Base-by-base conservation (phyloP, 148 eudicot genomes). In the Diospyros kaki region DNA sequence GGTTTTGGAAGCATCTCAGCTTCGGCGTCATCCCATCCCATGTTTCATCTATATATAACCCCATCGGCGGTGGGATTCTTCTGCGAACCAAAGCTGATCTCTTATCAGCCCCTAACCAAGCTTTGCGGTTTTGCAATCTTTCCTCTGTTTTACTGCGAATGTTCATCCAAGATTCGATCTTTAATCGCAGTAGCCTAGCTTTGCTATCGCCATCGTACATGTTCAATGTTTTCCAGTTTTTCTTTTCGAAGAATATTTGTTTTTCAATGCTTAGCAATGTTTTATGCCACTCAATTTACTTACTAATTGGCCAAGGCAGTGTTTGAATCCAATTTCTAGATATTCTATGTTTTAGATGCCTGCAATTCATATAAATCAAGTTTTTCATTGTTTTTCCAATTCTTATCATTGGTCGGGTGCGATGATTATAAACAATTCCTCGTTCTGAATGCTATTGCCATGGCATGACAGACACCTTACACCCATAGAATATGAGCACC, bases 401-500 rank as follows among this genome's bases (percentile, higher is more conserved):
- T 28, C 28, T 28, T 28, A 28, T 28, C 0, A 6, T 55, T 55
- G 15, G 75, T 28, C 28, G 78, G 77, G 6, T 76, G 90, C 88
- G 65, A 75, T 87, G 91, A 87, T 87, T 87, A 85, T 81, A 87
- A 79, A 83, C 68, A 87, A 87, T 87, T 87, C 88, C 88, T 87
- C 88, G 91, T 85, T 8, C 88, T 85, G 88, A 87, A 77, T 77
- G 88, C 91, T 72, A 71, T 75, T 28, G 79, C 75, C 77, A 80
- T 81, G 79, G 91, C 91, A 81, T 87, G 91, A 87, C 79, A 85
- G 88, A 87, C 88, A 41, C 77, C 67, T 75, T 87, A 87, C 91
- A 87, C 91, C 91, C 91, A 87, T 87, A 87, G 91, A 87, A 87
- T 87, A 85, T 85, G 91, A 87, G 91, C 87, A 72, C 10, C 75